Base-by-base conservation (phyloP, 2,329 filamentous ascomycete genomes). In the Sporothrix euskadiensis region DNA sequence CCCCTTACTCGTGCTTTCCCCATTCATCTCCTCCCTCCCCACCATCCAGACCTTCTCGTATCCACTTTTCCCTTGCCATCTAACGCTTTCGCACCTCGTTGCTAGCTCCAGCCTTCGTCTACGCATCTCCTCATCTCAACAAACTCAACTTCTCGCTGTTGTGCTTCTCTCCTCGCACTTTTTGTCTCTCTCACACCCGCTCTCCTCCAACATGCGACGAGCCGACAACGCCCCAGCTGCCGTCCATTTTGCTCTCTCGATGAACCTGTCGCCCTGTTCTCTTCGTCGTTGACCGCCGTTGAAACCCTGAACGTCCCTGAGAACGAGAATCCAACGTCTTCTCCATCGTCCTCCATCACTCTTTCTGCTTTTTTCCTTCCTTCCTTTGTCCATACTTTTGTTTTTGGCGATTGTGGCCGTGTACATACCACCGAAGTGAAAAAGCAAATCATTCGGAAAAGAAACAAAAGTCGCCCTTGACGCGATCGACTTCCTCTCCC, bases 151-250 rank as follows among this genome's bases (percentile, higher is more conserved):
- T 44, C 61, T 49, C 3, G 61, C 10, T 22, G 35, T 7, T 41
- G 22, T 35, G 30, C 66, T 56, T 30, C 12, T n/a, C 4, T 19
- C 22, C 68, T 47, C 22, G n/a, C 16, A 9, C 49, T 22, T 44
- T 9, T 54, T 26, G 12, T 26, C 8, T n/a, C 30, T 35, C 16
- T n/a, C 41, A 8, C 22, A 26, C 10, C 52, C 8, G 52, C 52
- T 56, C 39, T 44, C 30, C n/a, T 69, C 59, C 70, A 75, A 68
- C 70, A 75, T 75, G 74, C 71, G 68, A 72, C 74, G 32, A 66
- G 70, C 59, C 72, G 39, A 56, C 47, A n/a, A 69, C 66, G 32
- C 26, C 41, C 14, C 66, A n/a, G 66, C 71, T 69, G 66, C 66
- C 66, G 30, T 69, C 59, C 69, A 39, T 52, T 70, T 61, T 66